Base-by-base conservation (phyloP, 352 stramenopile genomes). In the Globisporangium paroecandrum region DNA sequence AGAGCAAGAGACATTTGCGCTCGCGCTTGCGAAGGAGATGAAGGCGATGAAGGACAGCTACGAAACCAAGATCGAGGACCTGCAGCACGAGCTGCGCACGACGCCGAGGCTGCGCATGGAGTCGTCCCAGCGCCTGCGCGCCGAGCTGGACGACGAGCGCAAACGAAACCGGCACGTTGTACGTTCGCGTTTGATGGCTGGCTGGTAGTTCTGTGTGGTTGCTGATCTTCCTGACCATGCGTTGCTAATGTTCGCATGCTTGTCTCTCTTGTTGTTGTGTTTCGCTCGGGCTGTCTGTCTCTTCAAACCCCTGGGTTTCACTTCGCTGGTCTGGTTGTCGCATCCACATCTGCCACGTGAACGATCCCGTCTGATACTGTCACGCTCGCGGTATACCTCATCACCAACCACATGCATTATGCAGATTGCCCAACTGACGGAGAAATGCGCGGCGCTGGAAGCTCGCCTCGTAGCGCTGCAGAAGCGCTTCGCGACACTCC, bases 1-100 rank as follows among this genome's bases (percentile, higher is more conserved):
- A 60, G 83, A 91, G 25, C 81, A 87, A 20, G 84, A 93, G 58
- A 91, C 78, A 27, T 95, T 95, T 49, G 85, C 81, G 5, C 64
- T 89, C 12, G 83, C 86, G 34, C 68, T 92, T 22, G 76, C 77
- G 25, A 85, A 84, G 53, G 86, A 90, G 60, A 92, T 93, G 77
- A 69, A 78, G 0, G 71, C 68, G 27, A 93, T 89, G 78, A 89
- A 89, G 58, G 71, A 81, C 12, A 77, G 81, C 38, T 94, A 90
- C 64, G 83, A 92, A 65, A 56, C 18, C 20, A 76, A 94, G 59
- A 58, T 96, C 12, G 75, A 88, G n/a, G 74, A 87, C 10, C 71
- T 96, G n/a, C 69, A 78, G 22, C 70, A 74, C 4, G 85, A 92
- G 59, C 56, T 93, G 9, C 74, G 73, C 54, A 73, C 72, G 57